Evolutionary conservation across 176 grass and related monocot species (phyloP).

Genomic region (Carex parvula): DNA sequence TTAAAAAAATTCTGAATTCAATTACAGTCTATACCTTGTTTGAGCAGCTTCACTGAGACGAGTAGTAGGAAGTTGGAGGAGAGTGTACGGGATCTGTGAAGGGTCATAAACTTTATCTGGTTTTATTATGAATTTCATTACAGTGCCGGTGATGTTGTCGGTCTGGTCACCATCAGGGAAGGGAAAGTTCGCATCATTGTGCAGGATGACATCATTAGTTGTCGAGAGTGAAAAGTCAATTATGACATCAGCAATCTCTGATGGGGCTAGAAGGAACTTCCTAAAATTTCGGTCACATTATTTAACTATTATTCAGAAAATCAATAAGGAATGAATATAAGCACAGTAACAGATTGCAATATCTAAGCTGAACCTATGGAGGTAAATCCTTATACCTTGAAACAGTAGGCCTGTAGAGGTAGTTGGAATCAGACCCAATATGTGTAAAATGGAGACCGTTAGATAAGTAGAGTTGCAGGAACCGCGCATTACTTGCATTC

Average conservation of each 20-base stretch:
- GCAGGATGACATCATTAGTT: constrained; percentile 18
- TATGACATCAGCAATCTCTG: constrained; percentile 45
- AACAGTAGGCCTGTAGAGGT: constrained; percentile 39
- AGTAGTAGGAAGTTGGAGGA: constrained; percentile 38
- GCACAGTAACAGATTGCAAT: neutral
- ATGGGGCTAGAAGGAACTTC: constrained; percentile 46
- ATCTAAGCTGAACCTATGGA: neutral
- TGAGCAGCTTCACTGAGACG: neutral
- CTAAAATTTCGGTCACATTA: neutral
- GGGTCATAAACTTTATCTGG: constrained; percentile 31
- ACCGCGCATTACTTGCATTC: constrained; percentile 75
- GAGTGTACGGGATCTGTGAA: constrained; percentile 28
- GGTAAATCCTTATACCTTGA: constrained; percentile 1
- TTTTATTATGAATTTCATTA: constrained; percentile 79
- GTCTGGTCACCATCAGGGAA: constrained; percentile 63
- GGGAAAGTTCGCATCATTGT: constrained; percentile 55
- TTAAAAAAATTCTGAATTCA: neutral
- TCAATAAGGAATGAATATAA: neutral
- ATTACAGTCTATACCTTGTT: constrained; percentile 29
- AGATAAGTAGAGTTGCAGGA: constrained; percentile 44
- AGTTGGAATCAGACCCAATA: constrained; percentile 50
- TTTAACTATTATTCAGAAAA: neutral
- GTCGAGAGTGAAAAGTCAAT: constrained; percentile 34
- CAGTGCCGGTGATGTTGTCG: constrained; percentile 41
- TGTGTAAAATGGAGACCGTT: constrained; percentile 39